These are phyloP conservation scores for Dicorynia guianensis DNA, from an alignment of 306 rosid species.

Conservation along the genomic window DNA sequence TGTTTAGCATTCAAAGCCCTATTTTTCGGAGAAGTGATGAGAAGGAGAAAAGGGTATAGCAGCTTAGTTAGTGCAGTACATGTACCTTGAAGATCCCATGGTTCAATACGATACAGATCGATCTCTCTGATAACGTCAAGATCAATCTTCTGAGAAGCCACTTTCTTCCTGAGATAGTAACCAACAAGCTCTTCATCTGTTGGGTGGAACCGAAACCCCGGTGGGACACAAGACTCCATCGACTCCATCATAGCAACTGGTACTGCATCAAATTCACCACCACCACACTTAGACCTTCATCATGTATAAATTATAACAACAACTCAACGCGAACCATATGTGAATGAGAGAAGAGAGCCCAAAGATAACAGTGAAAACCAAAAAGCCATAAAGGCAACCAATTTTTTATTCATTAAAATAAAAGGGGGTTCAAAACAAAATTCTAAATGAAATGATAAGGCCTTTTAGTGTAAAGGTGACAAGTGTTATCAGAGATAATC, in stretches of 20 bases:
- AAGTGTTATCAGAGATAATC: slow-evolving; percentile 75
- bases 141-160: slow-evolving; percentile 22
- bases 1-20: slow-evolving; percentile 10
- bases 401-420: too few species aligned
- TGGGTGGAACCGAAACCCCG: slow-evolving; percentile 37
- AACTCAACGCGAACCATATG: slow-evolving; percentile 19
- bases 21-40: background rate
- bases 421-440: background rate
- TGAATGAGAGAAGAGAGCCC: slow-evolving; percentile 25
- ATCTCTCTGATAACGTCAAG: slow-evolving; percentile 16
- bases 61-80: background rate
- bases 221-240: slow-evolving; percentile 73
- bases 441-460: slow-evolving; percentile 39
- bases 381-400: slow-evolving; percentile 44
- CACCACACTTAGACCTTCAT: slow-evolving; percentile 48
- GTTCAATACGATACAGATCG: slow-evolving; percentile 22
- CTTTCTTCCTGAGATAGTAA: slow-evolving; percentile 29
- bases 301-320: slow-evolving; percentile 58
- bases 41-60: background rate
- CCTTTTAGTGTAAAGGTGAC: slow-evolving; percentile 62
- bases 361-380: slow-evolving; percentile 13
- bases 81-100: slow-evolving; percentile 34
- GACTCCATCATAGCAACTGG: slow-evolving; percentile 60
- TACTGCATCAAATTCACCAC: slow-evolving; percentile 85
- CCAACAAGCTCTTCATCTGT: slow-evolving; percentile 35